Evolutionary conservation across 257 asterid species (phyloP), one percentile per base, ranked within the genome.

Genomic region (Cinchona pubescens): DNA sequence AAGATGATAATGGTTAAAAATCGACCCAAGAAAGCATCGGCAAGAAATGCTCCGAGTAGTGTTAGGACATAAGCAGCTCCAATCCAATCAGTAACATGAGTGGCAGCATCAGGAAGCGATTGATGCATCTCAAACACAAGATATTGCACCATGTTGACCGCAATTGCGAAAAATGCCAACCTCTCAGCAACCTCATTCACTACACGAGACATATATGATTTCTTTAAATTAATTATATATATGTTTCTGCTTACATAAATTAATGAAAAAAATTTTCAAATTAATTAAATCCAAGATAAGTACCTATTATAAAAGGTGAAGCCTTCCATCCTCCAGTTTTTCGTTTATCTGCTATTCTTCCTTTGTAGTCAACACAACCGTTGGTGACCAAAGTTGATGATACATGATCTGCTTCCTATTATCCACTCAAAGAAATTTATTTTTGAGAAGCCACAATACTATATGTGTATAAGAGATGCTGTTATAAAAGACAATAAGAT

Each of bases 131-230:
- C 89, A 30, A 75, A 27, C 53, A 84, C 90, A 25, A 90, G 82
- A 80, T 88, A 92, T 29, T 83, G 59, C 67, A 90, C 96, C 95
- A 92, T 88, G 86, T 80, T 90, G 13, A 90, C 96, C 25, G 92
- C 95, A 0, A 92, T 77, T 0, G 92, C 93, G 64, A 87, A 92
- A 84, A 92, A 88, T 40, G 97, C 93, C 62, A 92, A 56, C 61
- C 97, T 90, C 87, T 92, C 97, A 7, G 91, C 96, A 71, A 92
- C 95, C 75, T 92, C 96, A 55, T 84, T 91, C 75, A 91, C 96
- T 91, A 23, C 83, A 65, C 4, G 19, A 25, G 3, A 45, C 43
- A 27, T 10, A 8, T 29, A 38, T 38, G 13, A 15, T 42, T 45
- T 25, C 8, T n/a, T 13, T 56, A 49, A 46, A 10, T 18, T 32